phyloP scores from a whole-genome alignment of 2,329 filamentous ascomycete species.

The Teratosphaeria nubilosa region DNA sequence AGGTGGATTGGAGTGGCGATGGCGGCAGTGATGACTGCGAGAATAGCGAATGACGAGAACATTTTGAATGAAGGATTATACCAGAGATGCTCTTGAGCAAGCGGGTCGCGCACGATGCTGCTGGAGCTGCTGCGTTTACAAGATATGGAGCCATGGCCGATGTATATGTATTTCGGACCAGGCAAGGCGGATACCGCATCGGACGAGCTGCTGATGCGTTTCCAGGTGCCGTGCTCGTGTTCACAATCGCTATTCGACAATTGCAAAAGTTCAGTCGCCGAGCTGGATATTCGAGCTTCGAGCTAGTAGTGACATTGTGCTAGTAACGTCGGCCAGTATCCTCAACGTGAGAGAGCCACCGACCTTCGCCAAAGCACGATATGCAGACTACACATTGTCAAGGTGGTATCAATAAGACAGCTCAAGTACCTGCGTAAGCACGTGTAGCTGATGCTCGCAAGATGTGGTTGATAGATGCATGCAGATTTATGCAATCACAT shows the following conservation, averaged over 20 bases:
- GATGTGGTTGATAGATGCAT: neutral
- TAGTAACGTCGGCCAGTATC: neutral
- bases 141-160: neutral
- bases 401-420: neutral
- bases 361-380: neutral
- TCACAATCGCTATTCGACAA: neutral
- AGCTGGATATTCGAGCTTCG: neutral
- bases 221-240: neutral
- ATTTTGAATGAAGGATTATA: neutral
- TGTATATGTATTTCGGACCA: neutral
- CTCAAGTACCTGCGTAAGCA: neutral
- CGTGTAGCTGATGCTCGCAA: neutral
- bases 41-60: neutral
- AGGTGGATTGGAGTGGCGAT: neutral
- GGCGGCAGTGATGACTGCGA: neutral
- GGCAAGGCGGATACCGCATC: neutral
- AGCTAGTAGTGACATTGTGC: neutral
- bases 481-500: neutral
- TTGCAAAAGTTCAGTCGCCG: neutral
- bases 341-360: neutral
- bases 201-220: neutral
- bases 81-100: too few species aligned
- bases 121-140: neutral
- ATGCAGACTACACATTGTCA: neutral
- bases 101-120: neutral